Percentiles rank a stretch among this genome's conserved stretches.
Conservation (phyloP, 2,329 filamentous ascomycete genomes). For the Didymella keratinophila region DNA sequence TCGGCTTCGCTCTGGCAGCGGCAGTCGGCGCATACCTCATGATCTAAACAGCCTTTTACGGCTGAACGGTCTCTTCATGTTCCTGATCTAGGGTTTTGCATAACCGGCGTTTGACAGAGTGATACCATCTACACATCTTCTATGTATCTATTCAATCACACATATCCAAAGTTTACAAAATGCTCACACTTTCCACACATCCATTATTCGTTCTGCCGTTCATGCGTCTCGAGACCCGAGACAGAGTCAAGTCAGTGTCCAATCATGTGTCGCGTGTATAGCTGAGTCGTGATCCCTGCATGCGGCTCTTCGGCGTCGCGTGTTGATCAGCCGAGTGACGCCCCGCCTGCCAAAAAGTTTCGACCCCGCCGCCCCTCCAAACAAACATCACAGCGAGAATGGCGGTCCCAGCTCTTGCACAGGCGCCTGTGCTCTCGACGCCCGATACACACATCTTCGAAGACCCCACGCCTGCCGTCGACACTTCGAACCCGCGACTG, state of each 20-base stretch:
- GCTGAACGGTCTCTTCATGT: slow-evolving; percentile 1
- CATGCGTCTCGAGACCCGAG: background rate
- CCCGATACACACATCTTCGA: slow-evolving; percentile 69
- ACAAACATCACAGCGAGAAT: slow-evolving; percentile 29
- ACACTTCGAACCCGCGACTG: slow-evolving; percentile 47
- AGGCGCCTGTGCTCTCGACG: slow-evolving; percentile 67
- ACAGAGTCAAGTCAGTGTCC: background rate
- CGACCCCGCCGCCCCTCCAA: slow-evolving; percentile 8
- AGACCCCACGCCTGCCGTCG: slow-evolving; percentile 56
- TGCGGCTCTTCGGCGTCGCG: slow-evolving; percentile 13
- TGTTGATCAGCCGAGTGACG: slow-evolving; percentile 7
- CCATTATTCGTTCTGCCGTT: background rate
- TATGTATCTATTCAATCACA: background rate
- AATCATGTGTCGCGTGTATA: slow-evolving; percentile 4
- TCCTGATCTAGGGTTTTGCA: slow-evolving; percentile 6
- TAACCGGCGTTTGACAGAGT: slow-evolving; percentile 9
- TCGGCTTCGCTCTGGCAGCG: slow-evolving; percentile 30
- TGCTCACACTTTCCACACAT: background rate
- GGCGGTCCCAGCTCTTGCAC: slow-evolving; percentile 37
- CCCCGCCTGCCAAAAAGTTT: slow-evolving; percentile 16
- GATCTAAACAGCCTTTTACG: slow-evolving; percentile 16
- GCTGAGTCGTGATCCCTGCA: slow-evolving; percentile 8
- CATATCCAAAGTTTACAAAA: background rate
- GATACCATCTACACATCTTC: slow-evolving; percentile 12
- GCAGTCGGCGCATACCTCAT: slow-evolving; percentile 28